Conservation (phyloP, 441 rosid species). For the Flueggea neowawraea region DNA sequence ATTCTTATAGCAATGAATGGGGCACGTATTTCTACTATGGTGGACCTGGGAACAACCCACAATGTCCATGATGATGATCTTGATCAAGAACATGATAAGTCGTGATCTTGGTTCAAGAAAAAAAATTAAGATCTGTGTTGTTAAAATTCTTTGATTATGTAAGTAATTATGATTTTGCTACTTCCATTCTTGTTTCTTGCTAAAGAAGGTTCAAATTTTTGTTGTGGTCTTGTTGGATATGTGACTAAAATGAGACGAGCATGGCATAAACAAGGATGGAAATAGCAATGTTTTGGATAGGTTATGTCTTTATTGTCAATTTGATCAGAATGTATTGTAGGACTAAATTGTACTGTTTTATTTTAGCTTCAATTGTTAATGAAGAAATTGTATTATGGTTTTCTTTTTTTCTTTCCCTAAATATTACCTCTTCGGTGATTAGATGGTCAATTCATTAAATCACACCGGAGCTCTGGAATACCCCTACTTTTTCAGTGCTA, state of each 20-base stretch:
- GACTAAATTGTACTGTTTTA: background rate
- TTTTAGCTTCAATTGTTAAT: background rate
- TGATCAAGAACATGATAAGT: background rate
- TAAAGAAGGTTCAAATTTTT: background rate
- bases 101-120: no score
- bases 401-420: no score
- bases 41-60: conserved; percentile 90
- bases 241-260: conserved; percentile 10
- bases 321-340: background rate
- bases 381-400: no score
- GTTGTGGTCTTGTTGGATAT: background rate
- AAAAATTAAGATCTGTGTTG: background rate
- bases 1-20: conserved; percentile 79
- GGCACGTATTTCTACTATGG: conserved; percentile 96
- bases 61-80: conserved; percentile 53
- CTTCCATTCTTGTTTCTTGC: conserved; percentile 34
- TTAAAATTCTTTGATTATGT: conserved; percentile 49
- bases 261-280: conserved; percentile 17
- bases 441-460: no score
- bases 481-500: no score
- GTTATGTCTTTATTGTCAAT: background rate
- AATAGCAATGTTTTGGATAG: background rate
- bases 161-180: conserved; percentile 35
- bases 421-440: no score
- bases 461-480: no score